Evolutionary conservation across 345 rosid species (phyloP), one percentile per base, ranked within the genome.

Genomic region (Leavenworthia alabamica): DNA sequence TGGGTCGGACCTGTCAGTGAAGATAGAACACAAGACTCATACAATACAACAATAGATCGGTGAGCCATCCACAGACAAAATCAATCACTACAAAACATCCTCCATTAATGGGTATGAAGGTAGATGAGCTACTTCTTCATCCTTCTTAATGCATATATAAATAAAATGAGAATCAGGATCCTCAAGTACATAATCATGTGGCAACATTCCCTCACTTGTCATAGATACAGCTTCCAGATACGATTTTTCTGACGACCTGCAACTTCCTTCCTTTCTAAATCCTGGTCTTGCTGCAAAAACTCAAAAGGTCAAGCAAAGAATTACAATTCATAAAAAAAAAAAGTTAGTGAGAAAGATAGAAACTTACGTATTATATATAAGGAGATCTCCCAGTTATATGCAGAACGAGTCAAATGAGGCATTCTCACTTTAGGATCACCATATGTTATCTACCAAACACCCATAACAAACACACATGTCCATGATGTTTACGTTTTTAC

Each of bases 131-230:
- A 52, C 80, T 22, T 64, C 58, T 23, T 78, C 84, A 7, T 70
- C 77, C 71, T 12, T 66, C 77, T 89, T 89, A 39, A 62, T 78
- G 73, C 99, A 93, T 33, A 87, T 70, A 44, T 93, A 87, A 44
- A 93, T 89, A 59, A 80, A 93, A 78, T 93, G 96, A 39, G 94
- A 83, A 59, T 93, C 96, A 32, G 96, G 97, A 79, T 93, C 97
- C 59, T 89, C 91, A 60, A 89, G 65, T 29, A 77, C 86, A 76
- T 80, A 89, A 50, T 77, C 85, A 1, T 72, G 68, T 0, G 82
- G 94, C 70, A 89, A 77, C 59, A 81, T 68, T 52, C 97, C 91
- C 7, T 77, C 76, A n/a, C 81, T 86, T 0, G 86, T 82, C 37
- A 83, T 7, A 0, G 91, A 84, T 60, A 86, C 73, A 2, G 96